Percentiles rank a stretch among this genome's conserved stretches.
phyloP scores from a whole-genome alignment of 208 protist genomes.

The Phytomonas sp. region DNA sequence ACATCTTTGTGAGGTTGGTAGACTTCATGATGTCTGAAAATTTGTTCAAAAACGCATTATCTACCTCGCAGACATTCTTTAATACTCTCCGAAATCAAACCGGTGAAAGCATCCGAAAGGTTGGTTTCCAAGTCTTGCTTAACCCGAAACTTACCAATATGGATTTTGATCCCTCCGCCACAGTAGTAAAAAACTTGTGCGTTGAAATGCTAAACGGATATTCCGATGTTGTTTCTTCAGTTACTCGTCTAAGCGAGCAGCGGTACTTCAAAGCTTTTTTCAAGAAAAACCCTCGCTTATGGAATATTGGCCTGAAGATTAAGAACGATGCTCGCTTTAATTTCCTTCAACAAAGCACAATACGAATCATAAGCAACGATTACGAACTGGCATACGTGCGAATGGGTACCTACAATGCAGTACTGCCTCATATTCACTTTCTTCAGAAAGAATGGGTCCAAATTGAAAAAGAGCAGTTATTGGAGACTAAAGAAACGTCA shows the following conservation, averaged over 20 bases:
- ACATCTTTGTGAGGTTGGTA: conserved; percentile 82
- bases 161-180: conserved; percentile 67
- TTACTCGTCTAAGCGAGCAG: conserved; percentile 65
- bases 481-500: conserved; percentile 41
- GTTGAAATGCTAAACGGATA: conserved; percentile 56
- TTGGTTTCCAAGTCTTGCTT: conserved; percentile 87
- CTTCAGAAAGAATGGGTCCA: conserved; percentile 71
- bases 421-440: conserved; percentile 83
- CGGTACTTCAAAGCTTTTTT: conserved; percentile 79
- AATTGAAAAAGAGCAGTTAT: conserved; percentile 68
- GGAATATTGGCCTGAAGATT: conserved; percentile 63
- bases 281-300: conserved; percentile 59
- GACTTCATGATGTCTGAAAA: conserved; percentile 84
- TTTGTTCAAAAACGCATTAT: conserved; percentile 67
- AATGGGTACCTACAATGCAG: conserved; percentile 70
- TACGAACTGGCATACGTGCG: conserved; percentile 75
- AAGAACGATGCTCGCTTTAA: conserved; percentile 53
- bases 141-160: conserved; percentile 53
- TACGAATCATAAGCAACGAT: conserved; percentile 65
- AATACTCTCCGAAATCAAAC: conserved; percentile 62
- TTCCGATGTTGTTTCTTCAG: conserved; percentile 44
- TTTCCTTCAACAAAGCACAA: conserved; percentile 42
- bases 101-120: conserved; percentile 50
- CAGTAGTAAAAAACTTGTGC: conserved; percentile 45
- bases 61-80: conserved; percentile 48